Evolutionary conservation across 1,284 basidiomycete species (phyloP), one percentile per base, ranked within the genome.

Genomic region (Mycosarcoma mackinlayi): DNA sequence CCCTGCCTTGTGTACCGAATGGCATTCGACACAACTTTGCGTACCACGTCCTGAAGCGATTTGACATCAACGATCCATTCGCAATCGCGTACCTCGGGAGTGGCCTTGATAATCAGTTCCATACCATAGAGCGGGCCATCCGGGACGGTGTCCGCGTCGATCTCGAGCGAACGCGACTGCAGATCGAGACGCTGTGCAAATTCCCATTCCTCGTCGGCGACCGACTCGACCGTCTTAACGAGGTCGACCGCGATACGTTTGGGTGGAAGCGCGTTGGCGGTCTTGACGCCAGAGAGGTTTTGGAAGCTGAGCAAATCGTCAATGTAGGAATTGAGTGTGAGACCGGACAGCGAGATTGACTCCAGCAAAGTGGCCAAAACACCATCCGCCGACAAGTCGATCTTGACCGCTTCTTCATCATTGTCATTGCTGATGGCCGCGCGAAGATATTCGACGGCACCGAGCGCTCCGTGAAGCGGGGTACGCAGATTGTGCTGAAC

Each of bases 271-370:
- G 46, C 4, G 38, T 23, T n/a, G 25, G 40, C 28, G 6, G 47
- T 31, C 60, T 50, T 63, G 53, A 67, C 31, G 38, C 69, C 76
- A 0, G 62, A 54, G n/a, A 77, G 41, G 24, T 62, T 57, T 19
- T 75, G 69, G 40, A 78, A 77, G 53, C 73, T 71, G 45, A 78
- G 65, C 39, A 78, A 49, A 23, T 77, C 75, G 45, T 78, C 75
- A 18, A 78, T 71, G 46, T 74, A 71, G 19, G 66, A 53, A n/a
- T 59, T 63, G 47, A 76, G 58, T 45, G 74, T 75, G 49, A 60
- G 56, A 18, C 69, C 71, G 1, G 70, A 64, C n/a, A 75, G 49
- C 25, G 67, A 62, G 51, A 73, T 76, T 1, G 64, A 67, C 38
- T 75, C 65, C 25, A 77, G 73, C 48, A 73, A 24, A 6, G 58